Conservation (phyloP, 2,329 filamentous ascomycete genomes). For the Colletotrichum kahawae region DNA sequence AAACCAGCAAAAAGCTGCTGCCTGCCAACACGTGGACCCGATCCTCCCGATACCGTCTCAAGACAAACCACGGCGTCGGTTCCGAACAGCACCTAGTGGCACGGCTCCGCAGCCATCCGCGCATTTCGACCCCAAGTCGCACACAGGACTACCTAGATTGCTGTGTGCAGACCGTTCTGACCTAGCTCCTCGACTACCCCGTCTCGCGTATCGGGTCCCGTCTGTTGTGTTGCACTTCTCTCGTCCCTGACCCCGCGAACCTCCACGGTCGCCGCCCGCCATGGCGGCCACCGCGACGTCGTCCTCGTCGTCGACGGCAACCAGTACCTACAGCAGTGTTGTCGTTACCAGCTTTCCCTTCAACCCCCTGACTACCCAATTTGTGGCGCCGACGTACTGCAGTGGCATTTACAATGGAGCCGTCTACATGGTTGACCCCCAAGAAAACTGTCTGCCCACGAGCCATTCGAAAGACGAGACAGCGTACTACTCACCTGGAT, state of each 20-base stretch:
- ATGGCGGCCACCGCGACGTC: not conserved
- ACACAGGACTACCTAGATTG: not conserved
- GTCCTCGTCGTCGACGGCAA: not conserved
- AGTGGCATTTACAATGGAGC: conserved; percentile 11
- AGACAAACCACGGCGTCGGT: not conserved
- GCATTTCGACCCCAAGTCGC: not conserved
- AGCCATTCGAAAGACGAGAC: conserved; percentile 17
- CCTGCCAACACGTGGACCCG: not conserved
- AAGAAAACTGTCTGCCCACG: conserved; percentile 22
- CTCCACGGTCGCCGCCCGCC: not conserved
- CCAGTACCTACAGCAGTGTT: not conserved
- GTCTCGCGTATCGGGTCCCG: not conserved
- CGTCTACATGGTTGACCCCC: conserved; percentile 22
- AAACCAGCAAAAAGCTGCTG: not conserved
- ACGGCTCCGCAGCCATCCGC: not conserved
- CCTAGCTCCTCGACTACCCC: not conserved
- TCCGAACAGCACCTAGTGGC: not conserved
- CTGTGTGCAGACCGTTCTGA: not conserved
- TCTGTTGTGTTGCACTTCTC: not conserved
- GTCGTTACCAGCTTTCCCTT: conserved; percentile 14
- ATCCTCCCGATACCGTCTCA: not conserved
- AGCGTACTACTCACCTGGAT: conserved; percentile 16
- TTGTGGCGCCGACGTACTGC: conserved; percentile 17
- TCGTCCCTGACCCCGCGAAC: not conserved
- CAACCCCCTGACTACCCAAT: conserved; percentile 24